phyloP scores from a whole-genome alignment of 2,329 filamentous ascomycete species.

The Aspergillus clavatus region DNA sequence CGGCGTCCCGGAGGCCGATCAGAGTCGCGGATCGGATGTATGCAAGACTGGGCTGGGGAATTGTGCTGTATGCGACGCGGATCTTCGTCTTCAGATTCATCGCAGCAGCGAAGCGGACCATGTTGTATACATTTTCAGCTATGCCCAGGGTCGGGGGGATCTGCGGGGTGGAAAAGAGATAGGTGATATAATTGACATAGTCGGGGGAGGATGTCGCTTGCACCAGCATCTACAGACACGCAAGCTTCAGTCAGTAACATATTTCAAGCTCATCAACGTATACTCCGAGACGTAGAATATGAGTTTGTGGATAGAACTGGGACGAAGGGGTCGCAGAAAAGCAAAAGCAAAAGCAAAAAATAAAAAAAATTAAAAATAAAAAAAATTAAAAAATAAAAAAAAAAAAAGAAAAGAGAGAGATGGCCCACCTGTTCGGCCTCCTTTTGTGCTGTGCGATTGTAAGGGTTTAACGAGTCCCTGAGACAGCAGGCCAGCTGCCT shows the following conservation, averaged over 20 bases:
- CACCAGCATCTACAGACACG: conserved; percentile 69
- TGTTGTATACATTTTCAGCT: conserved; percentile 61
- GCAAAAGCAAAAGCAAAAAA: conserved; percentile 5
- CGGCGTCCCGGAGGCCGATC: conserved; percentile 73
- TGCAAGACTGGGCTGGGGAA: conserved; percentile 66
- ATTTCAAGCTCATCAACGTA: background rate
- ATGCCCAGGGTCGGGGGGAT: conserved; percentile 51
- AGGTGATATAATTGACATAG: conserved; percentile 95
- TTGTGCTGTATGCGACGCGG: conserved; percentile 66
- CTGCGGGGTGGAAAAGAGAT: conserved; percentile 71
- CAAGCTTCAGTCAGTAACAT: conserved; percentile 13
- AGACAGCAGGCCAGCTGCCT: conserved; percentile 84
- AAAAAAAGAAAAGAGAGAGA: conserved; percentile 9
- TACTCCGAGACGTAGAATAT: conserved; percentile 3
- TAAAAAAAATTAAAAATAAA: conserved; percentile 1
- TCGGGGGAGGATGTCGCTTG: conserved; percentile 86
- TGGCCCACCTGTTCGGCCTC: conserved; percentile 75
- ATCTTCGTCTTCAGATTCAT: conserved; percentile 97
- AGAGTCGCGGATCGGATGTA: conserved; percentile 78
- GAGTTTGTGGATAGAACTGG: conserved; percentile 7
- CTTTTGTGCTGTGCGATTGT: conserved; percentile 74
- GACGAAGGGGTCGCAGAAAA: background rate
- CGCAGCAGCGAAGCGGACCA: conserved; percentile 79
- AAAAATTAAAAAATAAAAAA: conserved; percentile 1
- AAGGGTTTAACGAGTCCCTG: conserved; percentile 84